Evolutionary conservation across 805 yeast species (phyloP), one percentile per base, ranked within the genome.

Genomic region (Yamadazyma akitaensis): DNA sequence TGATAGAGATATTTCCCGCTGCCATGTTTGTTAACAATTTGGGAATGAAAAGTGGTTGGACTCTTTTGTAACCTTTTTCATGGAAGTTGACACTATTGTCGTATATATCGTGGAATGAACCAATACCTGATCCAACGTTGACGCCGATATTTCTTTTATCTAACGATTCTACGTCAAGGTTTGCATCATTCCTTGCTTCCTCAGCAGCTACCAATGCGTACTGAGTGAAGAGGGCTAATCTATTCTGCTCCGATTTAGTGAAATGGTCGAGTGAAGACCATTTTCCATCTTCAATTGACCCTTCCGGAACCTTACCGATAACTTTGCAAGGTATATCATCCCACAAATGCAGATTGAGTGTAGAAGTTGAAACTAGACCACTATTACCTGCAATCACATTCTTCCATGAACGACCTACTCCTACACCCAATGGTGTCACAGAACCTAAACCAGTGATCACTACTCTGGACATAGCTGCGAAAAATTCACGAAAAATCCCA

Each of bases 371-470:
- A 1, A 79, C 65, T 2, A 86, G 57, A 0, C 94, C 92, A 14
- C 85, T 76, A 47, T 74, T 62, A 0, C 79, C 73, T 0, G 65
- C 65, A 1, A 85, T 56, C 5, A 86, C 62, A 14, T 69, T 70
- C 2, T 60, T 42, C 91, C 92, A 87, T 3, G 80, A 65, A 12
- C 61, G 63, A 13, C 57, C 56, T 3, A 72, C 76, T 0, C 90
- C 91, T 5, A 81, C 81, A 0, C 97, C 98, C 2, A 94, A 67
- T 0, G 99, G 99, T 0, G 94, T 80, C 1, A 91, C 79, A 24
- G 87, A 67, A 0, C 98, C 98, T 7, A 94, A 61, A 0, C 99
- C 99, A 0, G 99, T 94, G 1, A 92, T 84, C 0, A 92, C 97
- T 0, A 92, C 96, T 64, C 96, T 68, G 48, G 71, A 63, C 54